Percentiles rank a stretch among this genome's conserved stretches.
Conservation (phyloP, 2,329 filamentous ascomycete genomes). For the Hypoxylon sp. region DNA sequence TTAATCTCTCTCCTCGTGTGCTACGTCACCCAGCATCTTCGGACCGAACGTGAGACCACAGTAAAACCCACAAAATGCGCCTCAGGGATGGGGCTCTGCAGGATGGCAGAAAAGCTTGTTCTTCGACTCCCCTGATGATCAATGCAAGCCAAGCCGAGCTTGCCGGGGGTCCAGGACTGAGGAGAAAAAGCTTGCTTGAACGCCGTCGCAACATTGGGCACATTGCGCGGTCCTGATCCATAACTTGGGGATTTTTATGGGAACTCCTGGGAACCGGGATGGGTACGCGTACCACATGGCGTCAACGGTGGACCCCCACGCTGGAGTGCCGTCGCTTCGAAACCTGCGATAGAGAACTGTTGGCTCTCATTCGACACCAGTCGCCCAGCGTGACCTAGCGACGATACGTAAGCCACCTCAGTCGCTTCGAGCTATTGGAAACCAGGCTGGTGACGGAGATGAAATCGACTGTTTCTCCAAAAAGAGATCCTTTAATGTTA, state of each 20-base stretch:
- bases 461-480: not conserved
- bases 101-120: constrained; percentile 41
- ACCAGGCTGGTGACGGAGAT: constrained; percentile 9
- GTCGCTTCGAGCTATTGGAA: constrained; percentile 9
- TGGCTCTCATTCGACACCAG: constrained; percentile 25
- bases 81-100: constrained; percentile 28
- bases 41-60: constrained; percentile 22
- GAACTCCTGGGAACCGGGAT: constrained; percentile 14
- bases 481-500: constrained; percentile 15
- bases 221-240: constrained; percentile 20
- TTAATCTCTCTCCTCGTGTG: constrained; percentile 39
- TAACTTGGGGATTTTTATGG: constrained; percentile 8
- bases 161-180: constrained; percentile 10
- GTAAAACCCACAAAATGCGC: constrained; percentile 20
- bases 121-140: constrained; percentile 35
- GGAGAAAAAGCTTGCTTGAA: constrained; percentile 42
- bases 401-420: constrained; percentile 27
- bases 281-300: constrained; percentile 34
- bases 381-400: constrained; percentile 9
- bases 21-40: constrained; percentile 9
- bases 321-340: constrained; percentile 12
- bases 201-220: constrained; percentile 17
- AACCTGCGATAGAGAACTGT: constrained; percentile 5
- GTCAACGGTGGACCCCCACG: constrained; percentile 38
- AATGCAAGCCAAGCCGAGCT: constrained; percentile 33